Conservation (phyloP, 768 basidiomycete genomes). For the Amanita jacksonii region DNA sequence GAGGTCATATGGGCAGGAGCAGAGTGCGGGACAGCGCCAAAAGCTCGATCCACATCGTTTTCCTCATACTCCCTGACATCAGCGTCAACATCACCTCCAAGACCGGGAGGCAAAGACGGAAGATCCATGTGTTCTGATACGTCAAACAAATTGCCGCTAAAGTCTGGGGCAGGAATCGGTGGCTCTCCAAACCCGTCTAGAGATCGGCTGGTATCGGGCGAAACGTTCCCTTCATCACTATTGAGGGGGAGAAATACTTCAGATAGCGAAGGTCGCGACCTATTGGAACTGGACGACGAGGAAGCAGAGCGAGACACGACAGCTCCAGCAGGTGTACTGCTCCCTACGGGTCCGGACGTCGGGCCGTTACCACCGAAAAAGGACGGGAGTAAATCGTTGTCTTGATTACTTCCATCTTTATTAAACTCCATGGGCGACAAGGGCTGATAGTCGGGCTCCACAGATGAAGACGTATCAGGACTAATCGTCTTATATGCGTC, state of each 20-base stretch:
- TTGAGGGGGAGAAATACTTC: constrained; percentile 42
- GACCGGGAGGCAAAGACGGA: constrained; percentile 36
- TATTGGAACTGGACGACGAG: constrained; percentile 25
- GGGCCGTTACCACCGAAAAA: constrained; percentile 23
- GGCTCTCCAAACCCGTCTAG: constrained; percentile 23
- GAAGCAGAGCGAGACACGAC: constrained; percentile 24
- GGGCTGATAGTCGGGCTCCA: constrained; percentile 28
- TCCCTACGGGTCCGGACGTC: constrained; percentile 16
- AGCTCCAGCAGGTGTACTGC: constrained; percentile 20
- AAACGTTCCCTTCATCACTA: constrained; percentile 14
- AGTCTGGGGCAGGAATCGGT: constrained; percentile 31
- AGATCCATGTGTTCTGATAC: constrained; percentile 47
- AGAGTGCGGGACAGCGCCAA: constrained; percentile 10
- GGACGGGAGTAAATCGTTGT: constrained; percentile 11
- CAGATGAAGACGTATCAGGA: constrained; percentile 53
- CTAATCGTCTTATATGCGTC: constrained; percentile 58
- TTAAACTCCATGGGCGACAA: constrained; percentile 9
- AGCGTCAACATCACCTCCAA: constrained; percentile 29
- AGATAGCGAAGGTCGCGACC: constrained; percentile 33
- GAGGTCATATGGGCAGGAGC: constrained; percentile 29
- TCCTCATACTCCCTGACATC: constrained; percentile 25
- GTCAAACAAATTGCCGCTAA: constrained; percentile 49
- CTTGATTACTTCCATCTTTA: constrained; percentile 15
- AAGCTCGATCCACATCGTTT: constrained; percentile 18
- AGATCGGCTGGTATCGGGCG: constrained; percentile 14